phyloP scores from a whole-genome alignment of 768 basidiomycete species.

The Clathrus columnatus region DNA sequence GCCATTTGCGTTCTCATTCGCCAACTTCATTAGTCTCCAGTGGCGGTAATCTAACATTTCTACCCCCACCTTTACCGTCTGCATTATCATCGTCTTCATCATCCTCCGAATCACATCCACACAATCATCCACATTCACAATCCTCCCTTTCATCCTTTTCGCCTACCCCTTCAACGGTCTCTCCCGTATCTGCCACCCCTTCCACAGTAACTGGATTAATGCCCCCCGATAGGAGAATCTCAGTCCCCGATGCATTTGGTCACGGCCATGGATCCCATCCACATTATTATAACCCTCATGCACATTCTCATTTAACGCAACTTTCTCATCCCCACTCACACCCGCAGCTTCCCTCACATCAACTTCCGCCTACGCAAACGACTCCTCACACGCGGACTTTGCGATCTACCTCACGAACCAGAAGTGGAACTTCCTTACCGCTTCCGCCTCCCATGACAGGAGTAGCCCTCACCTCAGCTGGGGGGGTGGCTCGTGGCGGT shows the following conservation, averaged over 20 bases:
- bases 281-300: constrained; percentile 39
- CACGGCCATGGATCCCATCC: constrained; percentile 1
- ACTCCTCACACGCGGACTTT: not conserved
- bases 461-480: not conserved
- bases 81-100: constrained; percentile 27
- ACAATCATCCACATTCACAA: constrained; percentile 24
- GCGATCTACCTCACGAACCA: not conserved
- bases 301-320: constrained; percentile 40
- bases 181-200: constrained; percentile 44
- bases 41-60: no score
- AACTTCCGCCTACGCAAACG: not conserved
- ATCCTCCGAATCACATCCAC: constrained; percentile 37
- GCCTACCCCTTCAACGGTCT: constrained; percentile 19
- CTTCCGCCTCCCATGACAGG: not conserved
- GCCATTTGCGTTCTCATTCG: not conserved
- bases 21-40: not conserved
- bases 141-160: constrained; percentile 16
- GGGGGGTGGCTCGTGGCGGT: not conserved
- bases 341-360: constrained; percentile 3
- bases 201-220: constrained; percentile 28
- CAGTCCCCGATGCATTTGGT: constrained; percentile 39
- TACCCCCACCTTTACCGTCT: constrained; percentile 21
- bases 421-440: not conserved
- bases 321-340: constrained; percentile 31
- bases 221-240: constrained; percentile 65